Percentiles rank a stretch among this genome's conserved stretches.
phyloP scores from a whole-genome alignment of 495 filamentous ascomycete genomes.

The Aspergillus coremiiformis region DNA sequence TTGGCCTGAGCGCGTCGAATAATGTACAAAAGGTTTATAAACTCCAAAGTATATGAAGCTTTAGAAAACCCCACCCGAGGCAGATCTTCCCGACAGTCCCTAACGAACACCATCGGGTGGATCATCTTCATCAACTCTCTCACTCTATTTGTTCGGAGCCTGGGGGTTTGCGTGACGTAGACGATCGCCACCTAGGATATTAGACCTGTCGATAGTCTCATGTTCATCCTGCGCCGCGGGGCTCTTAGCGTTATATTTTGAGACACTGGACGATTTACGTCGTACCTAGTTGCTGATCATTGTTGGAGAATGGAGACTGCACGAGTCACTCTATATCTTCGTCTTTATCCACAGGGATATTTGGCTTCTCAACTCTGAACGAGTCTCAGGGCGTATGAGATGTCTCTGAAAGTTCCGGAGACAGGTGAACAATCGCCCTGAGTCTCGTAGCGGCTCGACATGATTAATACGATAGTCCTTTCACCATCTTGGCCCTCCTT shows the following conservation, averaged over 20 bases:
- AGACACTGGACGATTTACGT: neutral
- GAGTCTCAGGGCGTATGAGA: constrained; percentile 16
- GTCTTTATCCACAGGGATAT: constrained; percentile 10
- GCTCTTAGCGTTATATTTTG: neutral
- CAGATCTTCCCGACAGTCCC: neutral
- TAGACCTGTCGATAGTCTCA: constrained; percentile 19
- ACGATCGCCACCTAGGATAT: constrained; percentile 21
- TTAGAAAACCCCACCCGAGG: neutral
- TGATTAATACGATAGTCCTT: too few relatives aligned
- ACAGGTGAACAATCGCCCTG: constrained; percentile 22
- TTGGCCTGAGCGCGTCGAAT: too few relatives aligned
- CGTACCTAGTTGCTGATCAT: constrained; percentile 20
- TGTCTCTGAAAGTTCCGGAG: constrained; percentile 12
- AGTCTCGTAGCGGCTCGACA: constrained; percentile 21
- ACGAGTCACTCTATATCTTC: constrained; percentile 12
- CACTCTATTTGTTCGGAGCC: constrained; percentile 18
- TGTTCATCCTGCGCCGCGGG: constrained; percentile 17
- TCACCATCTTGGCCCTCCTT: too few relatives aligned
- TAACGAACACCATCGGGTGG: constrained; percentile 13
- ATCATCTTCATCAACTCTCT: constrained; percentile 27
- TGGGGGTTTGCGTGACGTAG: constrained; percentile 24
- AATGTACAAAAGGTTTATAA: too few relatives aligned
- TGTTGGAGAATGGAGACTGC: constrained; percentile 21
- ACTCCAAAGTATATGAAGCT: too few relatives aligned
- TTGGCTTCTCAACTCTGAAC: neutral